A percentile compares a stretch with the other conserved stretches of the same genome.
phyloP scores from a whole-genome alignment of 495 filamentous ascomycete species.

The Terfezia boudieri region DNA sequence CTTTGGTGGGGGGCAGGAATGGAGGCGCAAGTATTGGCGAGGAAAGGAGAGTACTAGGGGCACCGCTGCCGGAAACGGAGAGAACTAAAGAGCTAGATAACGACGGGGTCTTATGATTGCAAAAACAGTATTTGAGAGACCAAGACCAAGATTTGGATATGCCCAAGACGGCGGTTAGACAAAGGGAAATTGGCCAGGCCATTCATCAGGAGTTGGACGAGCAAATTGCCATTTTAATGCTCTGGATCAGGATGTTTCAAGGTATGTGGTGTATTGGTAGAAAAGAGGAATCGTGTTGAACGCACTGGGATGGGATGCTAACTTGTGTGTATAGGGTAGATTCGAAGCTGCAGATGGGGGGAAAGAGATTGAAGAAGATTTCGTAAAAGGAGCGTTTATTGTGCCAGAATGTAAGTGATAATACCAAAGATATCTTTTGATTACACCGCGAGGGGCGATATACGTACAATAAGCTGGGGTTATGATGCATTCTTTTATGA shows the following conservation, averaged over 20 bases:
- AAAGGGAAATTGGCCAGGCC: constrained; percentile 57
- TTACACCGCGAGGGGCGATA: too few relatives aligned
- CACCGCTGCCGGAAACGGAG: constrained; percentile 57
- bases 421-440: too few relatives aligned
- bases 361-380: constrained; percentile 59
- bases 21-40: too few relatives aligned
- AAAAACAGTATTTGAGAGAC: too few relatives aligned
- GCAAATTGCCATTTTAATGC: too few relatives aligned
- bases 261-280: constrained; percentile 62
- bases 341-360: constrained; percentile 61
- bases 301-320: constrained; percentile 51
- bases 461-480: too few relatives aligned
- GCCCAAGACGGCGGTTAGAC: constrained; percentile 71
- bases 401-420: too few relatives aligned
- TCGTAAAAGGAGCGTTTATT: constrained; percentile 22
- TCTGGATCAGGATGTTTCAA: too few relatives aligned
- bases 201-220: too few relatives aligned
- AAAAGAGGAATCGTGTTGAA: constrained; percentile 62
- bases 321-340: constrained; percentile 34
- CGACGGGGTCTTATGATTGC: constrained; percentile 64
- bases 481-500: too few relatives aligned
- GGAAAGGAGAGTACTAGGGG: constrained; percentile 51
- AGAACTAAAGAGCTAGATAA: constrained; percentile 79
- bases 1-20: constrained; percentile 8
- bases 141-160: constrained; percentile 15